These are phyloP conservation scores for Botryotinia calthae DNA, from an alignment of 2,329 filamentous ascomycete genomes.

Conservation along the genomic window DNA sequence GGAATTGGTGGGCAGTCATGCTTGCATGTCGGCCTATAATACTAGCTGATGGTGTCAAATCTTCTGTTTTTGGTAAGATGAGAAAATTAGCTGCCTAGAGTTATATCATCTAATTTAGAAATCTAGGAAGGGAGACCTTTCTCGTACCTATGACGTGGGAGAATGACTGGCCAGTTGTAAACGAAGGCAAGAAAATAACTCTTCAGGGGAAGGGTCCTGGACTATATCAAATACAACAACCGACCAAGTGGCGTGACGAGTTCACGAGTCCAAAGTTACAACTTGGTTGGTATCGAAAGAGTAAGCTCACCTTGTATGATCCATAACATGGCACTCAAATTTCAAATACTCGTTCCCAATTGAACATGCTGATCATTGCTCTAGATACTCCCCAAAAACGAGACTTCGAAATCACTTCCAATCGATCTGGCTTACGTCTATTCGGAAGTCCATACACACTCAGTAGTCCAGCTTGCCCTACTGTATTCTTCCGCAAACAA, in stretches of 20 bases:
- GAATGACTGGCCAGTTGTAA: slow-evolving; percentile 47
- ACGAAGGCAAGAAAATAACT: neutral
- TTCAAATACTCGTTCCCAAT: neutral
- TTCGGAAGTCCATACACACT: slow-evolving; percentile 1
- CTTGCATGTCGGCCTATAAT: slow-evolving; percentile 44
- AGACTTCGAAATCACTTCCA: neutral
- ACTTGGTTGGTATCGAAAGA: slow-evolving; percentile 17
- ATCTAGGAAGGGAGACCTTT: slow-evolving; percentile 54
- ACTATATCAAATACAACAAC: neutral
- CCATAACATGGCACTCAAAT: rapidly evolving
- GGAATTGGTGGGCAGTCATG: slow-evolving; percentile 53
- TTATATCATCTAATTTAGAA: neutral
- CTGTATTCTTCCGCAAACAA: slow-evolving; percentile 10
- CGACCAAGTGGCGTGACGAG: neutral
- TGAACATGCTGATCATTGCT: neutral
- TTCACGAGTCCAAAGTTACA: neutral
- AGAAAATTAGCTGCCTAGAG: slow-evolving; percentile 43
- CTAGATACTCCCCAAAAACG: neutral
- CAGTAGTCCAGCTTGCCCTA: neutral
- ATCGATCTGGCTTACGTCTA: neutral
- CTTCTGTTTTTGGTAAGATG: slow-evolving; percentile 35
- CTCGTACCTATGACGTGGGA: slow-evolving; percentile 50
- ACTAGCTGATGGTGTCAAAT: neutral
- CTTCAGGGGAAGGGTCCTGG: neutral
- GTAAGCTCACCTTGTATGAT: neutral